Evolutionary conservation across 1,284 basidiomycete species (phyloP).

Genomic region (Schizopora paradoxa): DNA sequence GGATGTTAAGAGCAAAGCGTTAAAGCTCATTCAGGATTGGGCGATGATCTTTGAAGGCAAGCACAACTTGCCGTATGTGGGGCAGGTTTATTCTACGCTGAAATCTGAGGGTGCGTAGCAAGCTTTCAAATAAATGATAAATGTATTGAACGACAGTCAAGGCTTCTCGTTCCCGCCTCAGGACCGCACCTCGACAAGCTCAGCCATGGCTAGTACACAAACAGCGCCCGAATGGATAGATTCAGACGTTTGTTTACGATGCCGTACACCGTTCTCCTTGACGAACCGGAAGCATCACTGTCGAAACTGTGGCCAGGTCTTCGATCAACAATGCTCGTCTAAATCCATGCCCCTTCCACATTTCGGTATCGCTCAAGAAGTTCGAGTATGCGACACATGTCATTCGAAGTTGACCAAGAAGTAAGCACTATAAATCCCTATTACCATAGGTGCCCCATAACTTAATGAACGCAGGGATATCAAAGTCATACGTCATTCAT

Average conservation of each 20-base stretch:
- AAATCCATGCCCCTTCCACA: conserved; percentile 85
- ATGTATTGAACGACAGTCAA: conserved; percentile 32
- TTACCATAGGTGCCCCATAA: conserved; percentile 20
- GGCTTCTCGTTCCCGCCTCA: conserved; percentile 82
- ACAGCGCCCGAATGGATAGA: conserved; percentile 96
- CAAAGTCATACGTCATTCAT: conserved; percentile 38
- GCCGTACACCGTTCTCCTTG: conserved; percentile 87
- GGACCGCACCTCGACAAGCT: conserved; percentile 61
- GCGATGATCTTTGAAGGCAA: conserved; percentile 85
- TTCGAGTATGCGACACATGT: conserved; percentile 93
- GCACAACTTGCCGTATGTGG: conserved; percentile 67
- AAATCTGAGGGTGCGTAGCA: conserved; percentile 57
- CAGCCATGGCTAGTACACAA: conserved; percentile 83
- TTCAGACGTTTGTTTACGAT: conserved; percentile 91
- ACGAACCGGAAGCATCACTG: conserved; percentile 99
- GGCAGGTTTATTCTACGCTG: conserved; percentile 76
- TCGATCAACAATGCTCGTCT: conserved; percentile 91
- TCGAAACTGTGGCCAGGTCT: conserved; percentile 95
- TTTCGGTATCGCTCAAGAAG: conserved; percentile 90
- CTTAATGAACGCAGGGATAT: conserved; percentile 7
- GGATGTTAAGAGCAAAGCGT: conserved; percentile 80
- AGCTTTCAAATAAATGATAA: background rate
- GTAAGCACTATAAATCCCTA: conserved; percentile 43
- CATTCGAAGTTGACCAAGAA: conserved; percentile 67
- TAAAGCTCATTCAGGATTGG: conserved; percentile 89